Evolutionary conservation across 1,284 basidiomycete genomes (phyloP), one percentile per base, ranked within the genome.

Genomic region (Ganoderma resinaceum): DNA sequence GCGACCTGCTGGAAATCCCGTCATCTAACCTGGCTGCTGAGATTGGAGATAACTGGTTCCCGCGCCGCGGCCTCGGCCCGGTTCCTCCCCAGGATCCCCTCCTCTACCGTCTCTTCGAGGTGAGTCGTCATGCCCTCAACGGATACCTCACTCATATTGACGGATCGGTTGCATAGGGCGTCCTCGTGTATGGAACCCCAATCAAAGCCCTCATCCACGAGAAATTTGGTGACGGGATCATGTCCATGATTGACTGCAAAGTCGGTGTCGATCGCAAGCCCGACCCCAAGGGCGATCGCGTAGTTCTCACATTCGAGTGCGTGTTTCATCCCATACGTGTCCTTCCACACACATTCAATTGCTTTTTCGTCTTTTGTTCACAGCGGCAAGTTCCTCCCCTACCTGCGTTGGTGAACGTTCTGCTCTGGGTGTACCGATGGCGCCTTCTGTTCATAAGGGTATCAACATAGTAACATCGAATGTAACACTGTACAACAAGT

Each of bases 161-260:
- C 2, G 58, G 18, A 18, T 16, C 18, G 65, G 20, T 3, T 52
- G 20, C 37, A 35, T 60, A 92, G 91, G 84, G 89, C 59, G 86
- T 95, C 16, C 78, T 95, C 59, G 94, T 96, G 0, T 95, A 96
- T 74, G 94, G 95, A 0, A 86, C 91, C 74, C 86, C 92, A 2
- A 91, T 94, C 80, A 94, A 94, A 83, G 90, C 93, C n/a, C 78
- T 95, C 73, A 92, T 96, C 61, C 91, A 95, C 73, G 94, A 96
- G 81, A 95, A 96, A 92, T 96, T 95, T 72, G 95, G 95, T 4
- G 95, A 96, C 77, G 94, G 95, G 4, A 96, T 96, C 74, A 95
- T 95, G 93, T 93, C 91, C 23, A 94, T 96, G 86, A 96, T 96
- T 70, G 93, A 94, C 78, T 96, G 94, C 80, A 88, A 88, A 70